phyloP scores from a whole-genome alignment of 129 eudicot genomes.

The Ambrosia artemisiifolia region DNA sequence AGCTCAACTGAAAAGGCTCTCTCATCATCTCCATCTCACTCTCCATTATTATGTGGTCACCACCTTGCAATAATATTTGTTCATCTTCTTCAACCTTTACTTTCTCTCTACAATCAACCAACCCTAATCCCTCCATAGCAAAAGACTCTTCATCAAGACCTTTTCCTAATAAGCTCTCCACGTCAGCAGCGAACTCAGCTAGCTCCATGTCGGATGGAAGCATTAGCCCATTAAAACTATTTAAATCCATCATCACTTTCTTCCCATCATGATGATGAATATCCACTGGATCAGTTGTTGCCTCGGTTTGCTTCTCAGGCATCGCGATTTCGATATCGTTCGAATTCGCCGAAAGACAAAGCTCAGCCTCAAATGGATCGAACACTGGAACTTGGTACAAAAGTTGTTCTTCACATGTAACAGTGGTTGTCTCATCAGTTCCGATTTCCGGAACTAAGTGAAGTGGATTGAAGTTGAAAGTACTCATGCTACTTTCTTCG shows the following conservation, averaged over 20 bases:
- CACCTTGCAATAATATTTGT: not conserved
- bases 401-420: slow-evolving; percentile 60
- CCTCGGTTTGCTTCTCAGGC: slow-evolving; percentile 23
- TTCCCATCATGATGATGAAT: not conserved
- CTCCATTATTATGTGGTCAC: not conserved
- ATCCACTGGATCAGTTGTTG: slow-evolving; percentile 7
- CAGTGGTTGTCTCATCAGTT: slow-evolving; percentile 38
- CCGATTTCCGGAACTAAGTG: slow-evolving; percentile 69
- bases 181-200: slow-evolving; percentile 82
- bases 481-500: slow-evolving; percentile 11
- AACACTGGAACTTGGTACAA: slow-evolving; percentile 68
- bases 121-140: slow-evolving; percentile 59
- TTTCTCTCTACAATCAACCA: slow-evolving; percentile 38
- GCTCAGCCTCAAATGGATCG: slow-evolving; percentile 55
- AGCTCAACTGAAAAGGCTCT: slow-evolving; percentile 57
- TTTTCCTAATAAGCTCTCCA: slow-evolving; percentile 68
- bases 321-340: slow-evolving; percentile 23
- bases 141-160: slow-evolving; percentile 64
- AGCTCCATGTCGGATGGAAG: slow-evolving; percentile 65
- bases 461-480: slow-evolving; percentile 26
- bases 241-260: slow-evolving; percentile 27
- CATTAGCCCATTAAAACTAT: slow-evolving; percentile 38
- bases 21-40: slow-evolving; percentile 37
- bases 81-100: slow-evolving; percentile 50
- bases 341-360: slow-evolving; percentile 41